A percentile compares a stretch with the other conserved stretches of the same genome.
Evolutionary conservation across 371 early-diverging fungal genomes (phyloP).

Genomic region (Mortierella sp.): DNA sequence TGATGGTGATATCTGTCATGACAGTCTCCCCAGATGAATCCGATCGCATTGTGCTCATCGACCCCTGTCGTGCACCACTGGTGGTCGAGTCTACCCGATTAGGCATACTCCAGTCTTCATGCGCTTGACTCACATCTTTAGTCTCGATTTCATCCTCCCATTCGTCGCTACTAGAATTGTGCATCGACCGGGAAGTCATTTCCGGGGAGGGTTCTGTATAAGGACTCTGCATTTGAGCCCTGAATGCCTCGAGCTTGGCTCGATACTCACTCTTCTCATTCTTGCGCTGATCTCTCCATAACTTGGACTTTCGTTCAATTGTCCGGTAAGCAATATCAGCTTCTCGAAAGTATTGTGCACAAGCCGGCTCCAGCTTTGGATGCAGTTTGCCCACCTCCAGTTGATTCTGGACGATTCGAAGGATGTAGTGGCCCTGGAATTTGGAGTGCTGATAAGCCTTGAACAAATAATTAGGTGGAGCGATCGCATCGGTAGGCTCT

Average conservation of each 20-base stretch:
- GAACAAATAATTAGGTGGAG: slow-evolving; percentile 20
- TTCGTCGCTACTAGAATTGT: too few species aligned
- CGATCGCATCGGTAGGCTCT: too few species aligned
- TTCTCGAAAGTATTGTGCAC: slow-evolving; percentile 44
- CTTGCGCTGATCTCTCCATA: slow-evolving; percentile 19
- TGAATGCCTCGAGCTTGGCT: neutral
- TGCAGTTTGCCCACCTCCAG: slow-evolving; percentile 39
- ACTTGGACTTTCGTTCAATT: slow-evolving; percentile 23
- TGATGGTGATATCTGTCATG: too few species aligned
- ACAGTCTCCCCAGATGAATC: too few species aligned
- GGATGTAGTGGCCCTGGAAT: slow-evolving; percentile 35
- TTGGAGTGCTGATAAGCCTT: slow-evolving; percentile 37
- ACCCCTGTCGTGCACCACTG: too few species aligned
- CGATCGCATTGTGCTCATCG: too few species aligned
- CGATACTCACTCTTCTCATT: neutral
- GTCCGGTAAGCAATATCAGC: slow-evolving; percentile 27
- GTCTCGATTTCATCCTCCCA: neutral
- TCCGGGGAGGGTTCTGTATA: neutral
- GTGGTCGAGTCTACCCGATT: too few species aligned
- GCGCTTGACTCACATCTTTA: neutral
- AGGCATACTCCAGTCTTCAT: neutral
- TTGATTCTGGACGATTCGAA: slow-evolving; percentile 21
- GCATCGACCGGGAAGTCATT: neutral
- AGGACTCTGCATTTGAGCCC: neutral
- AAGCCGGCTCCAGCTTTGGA: slow-evolving; percentile 23